Evolutionary conservation across 148 eudicot genomes (phyloP).

Genomic region (Vaccinium myrtillus): DNA sequence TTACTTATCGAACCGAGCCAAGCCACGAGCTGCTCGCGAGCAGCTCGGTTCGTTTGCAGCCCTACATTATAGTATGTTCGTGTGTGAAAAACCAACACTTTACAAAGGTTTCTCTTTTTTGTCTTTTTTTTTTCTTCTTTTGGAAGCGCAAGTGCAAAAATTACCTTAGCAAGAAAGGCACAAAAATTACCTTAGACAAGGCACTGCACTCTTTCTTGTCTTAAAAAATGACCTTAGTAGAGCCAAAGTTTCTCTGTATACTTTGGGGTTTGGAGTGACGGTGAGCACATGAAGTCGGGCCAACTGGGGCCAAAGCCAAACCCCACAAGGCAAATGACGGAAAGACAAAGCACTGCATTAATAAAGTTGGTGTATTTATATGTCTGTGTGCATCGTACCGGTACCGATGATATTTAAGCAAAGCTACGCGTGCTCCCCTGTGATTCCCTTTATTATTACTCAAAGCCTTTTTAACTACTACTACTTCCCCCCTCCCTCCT

Average conservation of each 20-base stretch:
- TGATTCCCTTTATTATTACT: background rate
- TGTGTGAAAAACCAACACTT: background rate
- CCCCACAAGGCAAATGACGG: background rate
- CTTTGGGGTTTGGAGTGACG: background rate
- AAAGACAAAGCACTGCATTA: slow-evolving; percentile 12
- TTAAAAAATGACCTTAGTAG: background rate
- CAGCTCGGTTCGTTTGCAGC: no score
- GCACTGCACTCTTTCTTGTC: background rate
- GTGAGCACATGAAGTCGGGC: background rate
- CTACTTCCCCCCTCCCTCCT: background rate
- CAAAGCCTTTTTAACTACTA: background rate
- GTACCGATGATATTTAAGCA: background rate
- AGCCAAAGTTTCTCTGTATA: background rate
- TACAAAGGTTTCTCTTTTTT: background rate
- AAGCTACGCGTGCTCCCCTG: slow-evolving; percentile 26
- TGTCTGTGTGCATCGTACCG: background rate
- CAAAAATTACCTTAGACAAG: no score
- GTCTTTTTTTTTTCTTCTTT: no score
- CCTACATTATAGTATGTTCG: background rate
- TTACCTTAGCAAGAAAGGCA: no score
- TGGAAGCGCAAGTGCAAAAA: no score
- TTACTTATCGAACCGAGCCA: no score
- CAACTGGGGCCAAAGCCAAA: background rate
- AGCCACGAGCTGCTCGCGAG: no score
- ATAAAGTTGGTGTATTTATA: background rate